Percentiles rank a stretch among this genome's conserved stretches.
Evolutionary conservation across 2,329 filamentous ascomycete genomes (phyloP).

Genomic region (Diaporthe sp.): DNA sequence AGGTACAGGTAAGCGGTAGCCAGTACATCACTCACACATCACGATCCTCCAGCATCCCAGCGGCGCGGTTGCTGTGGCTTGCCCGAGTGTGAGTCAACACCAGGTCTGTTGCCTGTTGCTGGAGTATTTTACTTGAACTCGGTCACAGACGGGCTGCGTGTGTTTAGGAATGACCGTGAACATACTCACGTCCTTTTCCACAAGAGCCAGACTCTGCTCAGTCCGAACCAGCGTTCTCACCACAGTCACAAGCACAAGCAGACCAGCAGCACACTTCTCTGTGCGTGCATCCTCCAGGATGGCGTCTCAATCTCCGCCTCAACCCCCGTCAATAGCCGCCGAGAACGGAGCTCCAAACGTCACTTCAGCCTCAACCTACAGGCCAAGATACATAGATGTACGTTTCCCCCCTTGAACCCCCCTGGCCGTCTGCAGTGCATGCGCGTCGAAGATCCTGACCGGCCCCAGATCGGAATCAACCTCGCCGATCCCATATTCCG

Average conservation of each 20-base stretch:
- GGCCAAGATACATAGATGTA: conserved; percentile 75
- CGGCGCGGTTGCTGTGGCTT: conserved; percentile 18
- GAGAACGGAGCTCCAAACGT: conserved; percentile 21
- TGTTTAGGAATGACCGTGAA: conserved; percentile 24
- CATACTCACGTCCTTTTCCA: not conserved
- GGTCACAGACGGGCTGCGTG: not conserved
- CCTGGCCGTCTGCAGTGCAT: not conserved
- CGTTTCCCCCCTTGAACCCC: conserved; percentile 45
- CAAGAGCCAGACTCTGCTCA: conserved; percentile 9
- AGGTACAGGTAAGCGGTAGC: too few relatives aligned
- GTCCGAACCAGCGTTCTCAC: not conserved
- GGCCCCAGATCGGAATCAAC: conserved; percentile 86
- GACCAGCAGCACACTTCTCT: conserved; percentile 10
- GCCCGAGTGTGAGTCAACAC: conserved; percentile 23
- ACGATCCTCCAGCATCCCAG: conserved; percentile 22
- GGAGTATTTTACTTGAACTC: conserved; percentile 1
- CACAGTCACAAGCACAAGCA: not conserved
- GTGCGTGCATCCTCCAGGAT: conserved; percentile 38
- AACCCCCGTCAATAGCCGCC: conserved; percentile 19
- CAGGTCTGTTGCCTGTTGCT: conserved; percentile 19
- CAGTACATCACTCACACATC: conserved; percentile 10
- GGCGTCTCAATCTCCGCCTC: conserved; percentile 40
- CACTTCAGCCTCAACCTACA: conserved; percentile 50
- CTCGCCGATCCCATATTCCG: conserved; percentile 92
- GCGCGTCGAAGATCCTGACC: conserved; percentile 37